Evolutionary conservation across 176 grass and related monocot genomes (phyloP), one percentile per base, ranked within the genome.

Genomic region (Eragrostis curvula): DNA sequence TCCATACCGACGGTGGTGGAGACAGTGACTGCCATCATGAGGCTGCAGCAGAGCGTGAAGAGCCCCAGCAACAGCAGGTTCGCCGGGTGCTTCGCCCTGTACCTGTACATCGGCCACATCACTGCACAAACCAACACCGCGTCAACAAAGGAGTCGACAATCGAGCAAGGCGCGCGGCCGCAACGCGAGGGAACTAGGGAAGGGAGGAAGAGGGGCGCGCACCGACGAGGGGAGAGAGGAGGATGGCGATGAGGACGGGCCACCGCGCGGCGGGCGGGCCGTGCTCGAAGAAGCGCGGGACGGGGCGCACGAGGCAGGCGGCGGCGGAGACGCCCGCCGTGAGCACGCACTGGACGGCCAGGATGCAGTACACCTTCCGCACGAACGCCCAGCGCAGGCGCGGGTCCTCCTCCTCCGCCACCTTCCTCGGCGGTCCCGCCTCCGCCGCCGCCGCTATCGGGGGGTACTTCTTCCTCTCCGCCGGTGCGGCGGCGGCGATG

Each of bases 21-120:
- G 36, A 81, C 58, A 12, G 39, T 18, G 8, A 89, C 8, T 6
- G 86, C 89, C 15, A 94, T 30, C 66, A 57, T 61, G 69, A 89
- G 41, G 84, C 92, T 94, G 58, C 70, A 71, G 84, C 83, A 88
- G 68, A 94, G 48, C 51, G 92, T 91, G 87, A 83, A 94, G 45
- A 89, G 20, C 0, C 32, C 89, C 3, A 91, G 81, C 32, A 91
- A 47, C 17, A 89, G 16, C 47, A 94, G 74, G 70, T 89, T 94
- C 36, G 60, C n/a, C 5, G 92, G 89, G 66, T 91, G 92, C 66
- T 36, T 85, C 66, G 87, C 23, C 7, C 84, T 47, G 74, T 82
- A 94, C 44, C 25, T 69, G 50, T 89, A 11, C 89, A 94, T 85
- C 48, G 89, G 92, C 70, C 66, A 79, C 86, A 94, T 43, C 59